Conservation (phyloP, 768 basidiomycete genomes). For the Sarcodon aspratus region DNA sequence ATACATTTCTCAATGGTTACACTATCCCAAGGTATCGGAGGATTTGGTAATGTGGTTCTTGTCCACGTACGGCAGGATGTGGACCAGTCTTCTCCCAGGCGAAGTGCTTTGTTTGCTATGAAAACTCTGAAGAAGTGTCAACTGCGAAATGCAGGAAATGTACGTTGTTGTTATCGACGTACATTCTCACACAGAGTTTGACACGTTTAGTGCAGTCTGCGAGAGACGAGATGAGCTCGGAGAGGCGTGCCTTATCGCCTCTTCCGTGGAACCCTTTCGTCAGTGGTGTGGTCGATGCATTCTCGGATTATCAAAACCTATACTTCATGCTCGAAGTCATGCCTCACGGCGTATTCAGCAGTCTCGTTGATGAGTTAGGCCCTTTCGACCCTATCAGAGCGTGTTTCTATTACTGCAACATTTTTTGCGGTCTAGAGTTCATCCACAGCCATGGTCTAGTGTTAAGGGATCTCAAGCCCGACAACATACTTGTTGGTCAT, state of each 20-base stretch:
- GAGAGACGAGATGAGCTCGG: conserved; percentile 16
- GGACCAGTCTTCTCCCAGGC: conserved; percentile 20
- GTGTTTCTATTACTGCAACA: conserved; percentile 46
- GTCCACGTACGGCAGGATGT: conserved; percentile 21
- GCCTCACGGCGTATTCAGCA: conserved; percentile 30
- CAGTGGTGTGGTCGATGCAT: conserved; percentile 30
- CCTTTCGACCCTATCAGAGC: conserved; percentile 21
- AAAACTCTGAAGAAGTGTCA: conserved; percentile 29
- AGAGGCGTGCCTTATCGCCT: conserved; percentile 26
- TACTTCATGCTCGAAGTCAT: conserved; percentile 43
- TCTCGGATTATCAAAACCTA: conserved; percentile 33
- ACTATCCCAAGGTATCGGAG: conserved; percentile 24
- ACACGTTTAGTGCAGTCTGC: background rate
- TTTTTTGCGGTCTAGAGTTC: conserved; percentile 36
- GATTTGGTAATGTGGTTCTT: conserved; percentile 30
- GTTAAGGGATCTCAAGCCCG: conserved; percentile 48
- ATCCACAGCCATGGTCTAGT: conserved; percentile 31
- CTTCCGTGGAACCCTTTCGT: conserved; percentile 48
- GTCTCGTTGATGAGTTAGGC: conserved; percentile 18
- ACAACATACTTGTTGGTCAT: conserved; percentile 41
- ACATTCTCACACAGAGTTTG: background rate
- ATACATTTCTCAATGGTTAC: background rate
- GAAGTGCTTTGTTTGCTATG: conserved; percentile 31
- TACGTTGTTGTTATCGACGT: conserved; percentile 7
- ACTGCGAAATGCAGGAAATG: conserved; percentile 20